A percentile compares a stretch with the other conserved stretches of the same genome.
Evolutionary conservation across 2,329 filamentous ascomycete species (phyloP).

Genomic region (Neofusicoccum parvum): DNA sequence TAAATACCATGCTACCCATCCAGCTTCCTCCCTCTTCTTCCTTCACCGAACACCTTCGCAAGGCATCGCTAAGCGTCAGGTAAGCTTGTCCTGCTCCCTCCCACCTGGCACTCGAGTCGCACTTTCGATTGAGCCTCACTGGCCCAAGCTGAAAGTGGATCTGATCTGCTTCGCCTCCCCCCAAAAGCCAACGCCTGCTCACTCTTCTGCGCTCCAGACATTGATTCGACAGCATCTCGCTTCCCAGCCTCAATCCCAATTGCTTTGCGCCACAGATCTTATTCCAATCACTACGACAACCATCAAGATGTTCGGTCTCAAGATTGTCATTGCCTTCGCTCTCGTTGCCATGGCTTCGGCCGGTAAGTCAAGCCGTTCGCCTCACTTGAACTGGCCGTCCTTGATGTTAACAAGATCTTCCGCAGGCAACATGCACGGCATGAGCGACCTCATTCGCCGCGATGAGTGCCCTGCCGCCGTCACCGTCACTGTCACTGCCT

Average conservation of each 20-base stretch:
- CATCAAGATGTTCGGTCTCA: constrained; percentile 17
- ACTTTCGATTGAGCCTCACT: background rate
- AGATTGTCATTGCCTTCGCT: background rate
- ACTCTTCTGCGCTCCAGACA: constrained; percentile 6
- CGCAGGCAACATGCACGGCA: background rate
- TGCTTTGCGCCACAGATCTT: constrained; percentile 10
- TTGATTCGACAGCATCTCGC: constrained; percentile 3
- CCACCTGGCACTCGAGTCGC: background rate
- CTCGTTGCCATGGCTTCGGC: constrained; percentile 13
- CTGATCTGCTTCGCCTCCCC: background rate
- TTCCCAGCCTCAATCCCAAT: background rate
- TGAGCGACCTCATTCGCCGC: constrained; percentile 16
- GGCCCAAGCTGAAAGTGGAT: background rate
- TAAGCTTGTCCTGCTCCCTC: background rate
- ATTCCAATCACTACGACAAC: constrained; percentile 5
- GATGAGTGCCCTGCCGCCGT: constrained; percentile 1
- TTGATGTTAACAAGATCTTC: background rate
- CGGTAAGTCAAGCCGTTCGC: background rate
- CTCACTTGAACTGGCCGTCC: background rate
- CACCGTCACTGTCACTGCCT: constrained; percentile 11
- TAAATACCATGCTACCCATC: constrained; percentile 11
- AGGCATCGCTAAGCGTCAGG: constrained; percentile 12
- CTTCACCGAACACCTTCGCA: constrained; percentile 15
- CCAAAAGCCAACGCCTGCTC: background rate
- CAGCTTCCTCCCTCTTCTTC: background rate